Evolutionary conservation across 768 basidiomycete genomes (phyloP).

Genomic region (Lyophyllum atratum): DNA sequence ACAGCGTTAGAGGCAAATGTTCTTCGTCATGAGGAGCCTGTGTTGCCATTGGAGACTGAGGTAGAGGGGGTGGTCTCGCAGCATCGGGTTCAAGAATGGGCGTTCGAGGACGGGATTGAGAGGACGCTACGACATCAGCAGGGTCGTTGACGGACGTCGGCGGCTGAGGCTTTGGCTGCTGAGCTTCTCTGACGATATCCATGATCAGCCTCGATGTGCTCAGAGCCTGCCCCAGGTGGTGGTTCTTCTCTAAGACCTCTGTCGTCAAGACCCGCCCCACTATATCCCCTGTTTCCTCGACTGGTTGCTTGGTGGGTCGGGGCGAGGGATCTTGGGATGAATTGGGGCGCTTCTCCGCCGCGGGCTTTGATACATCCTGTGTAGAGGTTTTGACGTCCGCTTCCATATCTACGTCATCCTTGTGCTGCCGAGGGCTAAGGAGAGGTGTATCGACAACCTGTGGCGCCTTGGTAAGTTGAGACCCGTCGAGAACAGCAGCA

Average conservation of each 20-base stretch:
- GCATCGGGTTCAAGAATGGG: background rate
- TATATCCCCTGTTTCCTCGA: background rate
- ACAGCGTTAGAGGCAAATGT: too few species aligned
- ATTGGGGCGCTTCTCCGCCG: background rate
- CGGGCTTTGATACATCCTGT: background rate
- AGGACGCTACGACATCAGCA: background rate
- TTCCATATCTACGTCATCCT: background rate
- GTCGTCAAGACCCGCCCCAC: background rate
- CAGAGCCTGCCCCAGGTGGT: background rate
- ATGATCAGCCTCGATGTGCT: constrained; percentile 4
- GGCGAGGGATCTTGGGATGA: background rate
- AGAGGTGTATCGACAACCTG: background rate
- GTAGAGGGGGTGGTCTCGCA: background rate
- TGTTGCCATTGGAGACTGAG: background rate
- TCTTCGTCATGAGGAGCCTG: too few species aligned
- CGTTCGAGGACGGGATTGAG: background rate
- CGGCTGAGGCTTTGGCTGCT: background rate
- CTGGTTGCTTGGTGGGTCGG: background rate
- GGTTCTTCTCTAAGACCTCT: constrained; percentile 6
- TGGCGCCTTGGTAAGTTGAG: background rate
- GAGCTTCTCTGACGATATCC: constrained; percentile 1
- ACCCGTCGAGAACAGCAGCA: background rate
- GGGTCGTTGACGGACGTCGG: background rate
- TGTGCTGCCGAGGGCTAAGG: background rate
- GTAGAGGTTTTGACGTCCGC: background rate